Evolutionary conservation across 1,284 basidiomycete genomes (phyloP), one percentile per base, ranked within the genome.

Genomic region (Peniophora sp.): DNA sequence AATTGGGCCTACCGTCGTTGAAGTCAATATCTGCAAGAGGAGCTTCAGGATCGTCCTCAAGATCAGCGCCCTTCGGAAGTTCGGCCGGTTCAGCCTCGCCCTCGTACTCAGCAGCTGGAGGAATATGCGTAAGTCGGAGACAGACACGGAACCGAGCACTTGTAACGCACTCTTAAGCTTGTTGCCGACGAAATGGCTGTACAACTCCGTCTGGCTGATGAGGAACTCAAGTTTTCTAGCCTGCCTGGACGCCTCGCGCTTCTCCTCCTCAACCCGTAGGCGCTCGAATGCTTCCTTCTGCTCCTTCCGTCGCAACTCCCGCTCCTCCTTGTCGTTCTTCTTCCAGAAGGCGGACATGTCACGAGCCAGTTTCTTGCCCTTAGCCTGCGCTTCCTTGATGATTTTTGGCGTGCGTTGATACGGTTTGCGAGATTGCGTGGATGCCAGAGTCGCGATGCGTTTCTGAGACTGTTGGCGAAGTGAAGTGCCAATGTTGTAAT

Each of bases 131-230:
- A 53, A 63, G 51, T 19, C 34, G 43, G 47, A 59, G 36, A 45
- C 49, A 3, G 32, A 20, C 49, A 51, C 51, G 22, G 41, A 52
- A 44, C 50, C 50, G 49, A 53, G 27, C 45, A 48, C 41, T 50
- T 38, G 22, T 50, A 20, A 73, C 85, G 61, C 65, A 92, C 90
- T 98, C 73, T 97, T 97, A 61, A 99, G 81, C 72, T 99, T 99
- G 70, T 87, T 97, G 38, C 97, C 96, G 53, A 99, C 93, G 75
- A 99, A 99, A 74, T 99, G 97, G 59, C 92, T 97, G 71, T 99
- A 99, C 11, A 99, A 80, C 68, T 99, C 97, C 11, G 97, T 99
- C 70, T 99, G 97, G 54, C 93, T 98, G 69, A 99, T 96, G 67
- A 99, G 75, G 75, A 99, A 99, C 71, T 99, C 97, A 52, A 99